Evolutionary conservation across 176 grass and related monocot genomes (phyloP).

Genomic region (Paspalum vaginatum): DNA sequence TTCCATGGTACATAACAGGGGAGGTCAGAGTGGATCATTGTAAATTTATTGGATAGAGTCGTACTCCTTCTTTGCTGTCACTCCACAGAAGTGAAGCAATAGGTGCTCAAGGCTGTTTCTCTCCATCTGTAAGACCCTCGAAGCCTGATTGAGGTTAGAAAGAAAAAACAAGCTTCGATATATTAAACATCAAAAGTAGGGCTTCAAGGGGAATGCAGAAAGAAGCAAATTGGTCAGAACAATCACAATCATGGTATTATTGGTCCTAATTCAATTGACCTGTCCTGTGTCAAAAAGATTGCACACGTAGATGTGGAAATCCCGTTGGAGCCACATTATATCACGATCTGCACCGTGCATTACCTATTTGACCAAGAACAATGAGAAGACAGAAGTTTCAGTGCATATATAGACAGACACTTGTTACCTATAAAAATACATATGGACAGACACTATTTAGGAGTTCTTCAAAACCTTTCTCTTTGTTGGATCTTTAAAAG

Average conservation of each 20-base stretch:
- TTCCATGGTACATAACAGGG: slow-evolving; percentile 33
- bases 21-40: slow-evolving; percentile 9
- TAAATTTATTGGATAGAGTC: slow-evolving; percentile 17
- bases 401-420: slow-evolving; percentile 1
- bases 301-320: slow-evolving; percentile 90
- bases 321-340: slow-evolving; percentile 89
- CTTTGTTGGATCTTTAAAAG: slow-evolving; percentile 90
- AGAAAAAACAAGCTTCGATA: slow-evolving; percentile 26
- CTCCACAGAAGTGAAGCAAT: slow-evolving; percentile 82
- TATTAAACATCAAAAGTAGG: slow-evolving; percentile 30
- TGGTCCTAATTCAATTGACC: slow-evolving; percentile 52
- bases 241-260: slow-evolving; percentile 29
- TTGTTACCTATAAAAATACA: background rate
- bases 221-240: slow-evolving; percentile 11
- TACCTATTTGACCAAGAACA: slow-evolving; percentile 56
- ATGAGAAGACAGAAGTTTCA: slow-evolving; percentile 40
- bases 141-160: slow-evolving; percentile 66
- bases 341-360: slow-evolving; percentile 98
- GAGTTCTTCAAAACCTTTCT: slow-evolving; percentile 70
- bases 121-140: slow-evolving; percentile 87
- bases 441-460: slow-evolving; percentile 23
- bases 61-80: slow-evolving; percentile 90
- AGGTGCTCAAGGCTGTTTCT: slow-evolving; percentile 91
- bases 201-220: slow-evolving; percentile 28
- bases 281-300: slow-evolving; percentile 98